Conservation (phyloP, 2,329 filamentous ascomycete genomes). For the Neonectria hederae region DNA sequence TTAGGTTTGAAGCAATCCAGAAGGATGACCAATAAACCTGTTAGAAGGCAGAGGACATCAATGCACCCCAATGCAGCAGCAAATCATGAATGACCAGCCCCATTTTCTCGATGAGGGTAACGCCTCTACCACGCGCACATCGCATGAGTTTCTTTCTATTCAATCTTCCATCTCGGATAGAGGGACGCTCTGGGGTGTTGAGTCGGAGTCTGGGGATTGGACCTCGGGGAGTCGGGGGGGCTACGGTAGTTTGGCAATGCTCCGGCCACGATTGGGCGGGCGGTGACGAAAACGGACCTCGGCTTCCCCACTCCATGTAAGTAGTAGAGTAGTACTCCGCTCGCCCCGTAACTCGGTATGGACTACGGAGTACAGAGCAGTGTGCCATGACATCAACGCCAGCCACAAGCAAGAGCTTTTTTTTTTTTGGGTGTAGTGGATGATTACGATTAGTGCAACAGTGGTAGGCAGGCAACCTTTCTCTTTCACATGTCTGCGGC, state of each 20-base stretch:
- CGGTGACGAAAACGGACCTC: conserved; percentile 24
- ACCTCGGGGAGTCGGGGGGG: conserved; percentile 33
- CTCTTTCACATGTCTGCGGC: conserved; percentile 4
- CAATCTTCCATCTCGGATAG: background rate
- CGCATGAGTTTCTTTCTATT: background rate
- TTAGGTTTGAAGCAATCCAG: background rate
- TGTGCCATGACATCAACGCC: conserved; percentile 38
- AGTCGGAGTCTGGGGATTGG: conserved; percentile 21
- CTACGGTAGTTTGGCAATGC: conserved; percentile 34
- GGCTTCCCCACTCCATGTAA: conserved; percentile 36
- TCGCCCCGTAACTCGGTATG: too few species aligned
- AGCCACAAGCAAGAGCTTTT: background rate
- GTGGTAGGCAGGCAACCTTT: background rate
- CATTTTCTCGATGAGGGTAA: background rate
- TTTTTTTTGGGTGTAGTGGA: background rate
- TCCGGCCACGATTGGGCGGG: conserved; percentile 37
- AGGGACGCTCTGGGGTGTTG: conserved; percentile 7
- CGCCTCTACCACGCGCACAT: background rate
- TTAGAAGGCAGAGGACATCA: background rate
- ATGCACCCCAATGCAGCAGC: background rate
- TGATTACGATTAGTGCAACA: background rate
- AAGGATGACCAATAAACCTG: background rate
- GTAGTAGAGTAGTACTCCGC: background rate
- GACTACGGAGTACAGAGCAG: too few species aligned
- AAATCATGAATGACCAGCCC: background rate